phyloP scores from a whole-genome alignment of 176 grass and related monocot genomes.

The Panicum miliaceum region DNA sequence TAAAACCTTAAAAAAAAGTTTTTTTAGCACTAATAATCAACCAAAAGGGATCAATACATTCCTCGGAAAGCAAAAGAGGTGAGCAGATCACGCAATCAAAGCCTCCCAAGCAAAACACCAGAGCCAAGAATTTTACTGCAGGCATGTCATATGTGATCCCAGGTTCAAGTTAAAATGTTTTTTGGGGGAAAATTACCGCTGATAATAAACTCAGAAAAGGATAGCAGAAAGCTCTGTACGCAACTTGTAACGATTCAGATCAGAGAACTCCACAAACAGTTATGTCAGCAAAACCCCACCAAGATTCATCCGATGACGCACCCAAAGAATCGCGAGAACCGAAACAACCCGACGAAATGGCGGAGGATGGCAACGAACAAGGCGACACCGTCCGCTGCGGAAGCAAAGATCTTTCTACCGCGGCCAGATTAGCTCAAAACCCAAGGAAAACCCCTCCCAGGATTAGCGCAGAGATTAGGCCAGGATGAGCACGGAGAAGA shows the following conservation, averaged over 20 bases:
- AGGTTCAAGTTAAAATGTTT: not conserved
- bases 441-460: constrained; percentile 20
- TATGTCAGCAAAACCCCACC: constrained; percentile 36
- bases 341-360: not conserved
- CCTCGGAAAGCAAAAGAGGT: not conserved
- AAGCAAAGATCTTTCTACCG: not conserved
- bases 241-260: not conserved
- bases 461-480: constrained; percentile 12
- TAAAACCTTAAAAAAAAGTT: not conserved
- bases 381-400: not conserved
- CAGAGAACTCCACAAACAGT: constrained; percentile 11
- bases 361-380: constrained; percentile 17
- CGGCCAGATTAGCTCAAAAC: constrained; percentile 16
- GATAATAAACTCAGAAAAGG: constrained; percentile 9
- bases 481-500: constrained; percentile 27
- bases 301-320: constrained; percentile 36
- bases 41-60: not conserved
- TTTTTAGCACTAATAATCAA: not conserved
- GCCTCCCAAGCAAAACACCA: not conserved
- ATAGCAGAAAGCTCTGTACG: not conserved
- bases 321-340: constrained; percentile 8
- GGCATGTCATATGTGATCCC: not conserved
- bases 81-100: constrained; percentile 15
- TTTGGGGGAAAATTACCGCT: not conserved
- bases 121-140: not conserved